These are phyloP conservation scores for Chaetomium sp. DNA, from an alignment of 2,329 filamentous ascomycete species.

Conservation along the genomic window DNA sequence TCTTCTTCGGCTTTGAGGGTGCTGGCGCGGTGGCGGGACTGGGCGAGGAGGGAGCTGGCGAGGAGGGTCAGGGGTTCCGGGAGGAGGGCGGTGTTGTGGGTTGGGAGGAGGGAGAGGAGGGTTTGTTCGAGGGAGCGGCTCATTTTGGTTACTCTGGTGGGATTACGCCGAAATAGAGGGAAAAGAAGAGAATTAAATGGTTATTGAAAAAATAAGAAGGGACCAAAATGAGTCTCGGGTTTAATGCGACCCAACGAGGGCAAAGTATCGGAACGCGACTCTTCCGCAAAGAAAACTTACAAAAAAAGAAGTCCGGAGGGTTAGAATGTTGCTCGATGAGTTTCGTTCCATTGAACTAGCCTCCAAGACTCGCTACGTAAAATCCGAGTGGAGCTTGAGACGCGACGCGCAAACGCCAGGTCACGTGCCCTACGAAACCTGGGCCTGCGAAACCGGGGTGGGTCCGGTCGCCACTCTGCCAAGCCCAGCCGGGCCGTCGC, in stretches of 20 bases:
- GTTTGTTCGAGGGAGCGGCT: slow-evolving; percentile 68
- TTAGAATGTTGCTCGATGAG: background rate
- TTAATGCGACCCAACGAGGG: too few species aligned
- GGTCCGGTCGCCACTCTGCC: background rate
- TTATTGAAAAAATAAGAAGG: background rate
- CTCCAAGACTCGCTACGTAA: background rate
- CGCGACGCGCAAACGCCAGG: slow-evolving; percentile 9
- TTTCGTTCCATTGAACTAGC: background rate
- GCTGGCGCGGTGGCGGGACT: slow-evolving; percentile 70
- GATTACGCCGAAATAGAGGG: background rate
- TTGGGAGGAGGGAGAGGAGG: slow-evolving; percentile 67
- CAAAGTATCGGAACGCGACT: too few species aligned
- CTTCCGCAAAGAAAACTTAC: too few species aligned
- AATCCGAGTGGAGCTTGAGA: background rate
- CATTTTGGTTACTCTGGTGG: slow-evolving; percentile 42
- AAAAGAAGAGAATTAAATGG: background rate
- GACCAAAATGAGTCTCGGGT: too few species aligned
- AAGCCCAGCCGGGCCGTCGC: slow-evolving; percentile 3
- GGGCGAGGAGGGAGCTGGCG: slow-evolving; percentile 66
- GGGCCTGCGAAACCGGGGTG: slow-evolving; percentile 1
- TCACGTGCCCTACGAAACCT: slow-evolving; percentile 19
- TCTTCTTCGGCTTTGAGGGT: slow-evolving; percentile 81
- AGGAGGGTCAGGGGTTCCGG: slow-evolving; percentile 65
- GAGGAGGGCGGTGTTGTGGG: slow-evolving; percentile 59
- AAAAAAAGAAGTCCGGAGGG: background rate